Conservation (phyloP, 805 yeast genomes). For the Schwanniomyces pseudopolymorphus region DNA sequence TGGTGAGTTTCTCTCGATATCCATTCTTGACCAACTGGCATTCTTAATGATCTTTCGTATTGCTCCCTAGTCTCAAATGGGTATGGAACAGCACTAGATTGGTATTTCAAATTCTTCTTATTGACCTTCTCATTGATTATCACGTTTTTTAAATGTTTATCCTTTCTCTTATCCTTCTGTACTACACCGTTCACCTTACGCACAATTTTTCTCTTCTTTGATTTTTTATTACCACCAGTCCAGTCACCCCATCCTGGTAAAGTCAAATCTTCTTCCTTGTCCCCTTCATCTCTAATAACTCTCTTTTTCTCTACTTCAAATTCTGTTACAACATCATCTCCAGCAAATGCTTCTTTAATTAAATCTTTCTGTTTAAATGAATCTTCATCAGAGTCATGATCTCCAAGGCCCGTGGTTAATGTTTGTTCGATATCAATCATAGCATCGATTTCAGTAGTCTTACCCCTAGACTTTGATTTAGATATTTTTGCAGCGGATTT, state of each 20-base stretch:
- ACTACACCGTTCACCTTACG: constrained; percentile 78
- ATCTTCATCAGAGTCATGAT: constrained; percentile 36
- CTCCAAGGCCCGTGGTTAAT: constrained; percentile 49
- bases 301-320: constrained; percentile 76
- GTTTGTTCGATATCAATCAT: constrained; percentile 55
- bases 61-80: constrained; percentile 93
- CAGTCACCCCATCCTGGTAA: constrained; percentile 98
- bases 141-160: constrained; percentile 73
- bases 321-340: constrained; percentile 87
- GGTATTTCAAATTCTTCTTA: constrained; percentile 83
- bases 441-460: constrained; percentile 35
- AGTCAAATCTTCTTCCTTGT: constrained; percentile 79
- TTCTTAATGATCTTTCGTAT: constrained; percentile 87
- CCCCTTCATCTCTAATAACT: constrained; percentile 74
- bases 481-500: constrained; percentile 43
- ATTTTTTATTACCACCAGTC: constrained; percentile 64
- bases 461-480: constrained; percentile 30
- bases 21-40: constrained; percentile 99
- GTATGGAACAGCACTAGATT: constrained; percentile 88
- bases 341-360: constrained; percentile 92
- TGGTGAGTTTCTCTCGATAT: constrained; percentile 84
- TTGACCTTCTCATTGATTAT: constrained; percentile 85
- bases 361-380: constrained; percentile 76
- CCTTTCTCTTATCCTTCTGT: constrained; percentile 69
- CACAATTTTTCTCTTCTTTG: constrained; percentile 58